Base-by-base conservation (phyloP, 345 rosid genomes). In the Populus euphratica region DNA sequence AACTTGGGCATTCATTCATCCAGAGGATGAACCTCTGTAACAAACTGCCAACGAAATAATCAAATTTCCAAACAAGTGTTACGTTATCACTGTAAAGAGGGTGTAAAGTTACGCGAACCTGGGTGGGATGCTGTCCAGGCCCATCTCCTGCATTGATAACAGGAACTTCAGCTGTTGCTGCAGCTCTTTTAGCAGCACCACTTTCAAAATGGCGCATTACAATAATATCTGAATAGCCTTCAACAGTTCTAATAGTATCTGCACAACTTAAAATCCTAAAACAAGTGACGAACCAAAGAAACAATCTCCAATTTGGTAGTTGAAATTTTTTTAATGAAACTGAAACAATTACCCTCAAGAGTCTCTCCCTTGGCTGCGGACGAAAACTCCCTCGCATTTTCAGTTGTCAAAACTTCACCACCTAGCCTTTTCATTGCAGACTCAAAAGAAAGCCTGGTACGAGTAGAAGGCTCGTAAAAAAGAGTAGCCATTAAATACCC, bases 351-450 rank as follows among this genome's bases (percentile, higher is more conserved):
- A 90, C 97, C 99, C 90, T 96, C 99, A 52, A 96, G 93, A 36
- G 99, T 96, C 91, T 96, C 99, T 33, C 99, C 99, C 86, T 93
- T 93, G 7, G 97, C 97, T 0, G 99, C 98, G 10, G 98, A 96
- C 0, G 99, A 96, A 81, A 96, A 96, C 52, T 93, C 98, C 78
- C 92, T 84, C 8, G 98, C 98, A 74, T 96, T 96, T 85, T 96
- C 99, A 10, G 98, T 96, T 13, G 98, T 93, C 82, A 96, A 80
- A 69, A 96, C 98, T 82, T 96, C 97, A 27, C 99, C 99, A 5
- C 99, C 99, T 36, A 96, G 73, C 41, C 93, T 90, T 85, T 91
- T 96, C 98, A 96, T 94, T 33, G 99, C 97, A 76, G 97, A 96
- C 85, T 96, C 97, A n/a, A 96, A 93, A 4, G 98, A 96, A 70